Percentiles rank a stretch among this genome's conserved stretches.
Conservation (phyloP, 768 basidiomycete genomes). For the Macrolepiota albuminosa region DNA sequence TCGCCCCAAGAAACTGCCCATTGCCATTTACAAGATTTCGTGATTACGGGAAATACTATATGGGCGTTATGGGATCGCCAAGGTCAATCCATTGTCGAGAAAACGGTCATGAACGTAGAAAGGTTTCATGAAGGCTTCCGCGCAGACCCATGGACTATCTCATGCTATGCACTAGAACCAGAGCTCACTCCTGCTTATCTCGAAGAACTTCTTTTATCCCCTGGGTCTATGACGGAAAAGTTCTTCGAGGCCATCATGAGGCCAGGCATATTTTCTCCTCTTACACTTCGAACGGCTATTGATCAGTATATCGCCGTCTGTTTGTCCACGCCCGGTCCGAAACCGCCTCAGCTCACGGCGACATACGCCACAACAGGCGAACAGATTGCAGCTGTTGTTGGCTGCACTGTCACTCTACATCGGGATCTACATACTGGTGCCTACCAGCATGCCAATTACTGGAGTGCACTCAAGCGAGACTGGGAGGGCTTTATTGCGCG, state of each 20-base stretch:
- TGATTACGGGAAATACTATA: slow-evolving; percentile 49
- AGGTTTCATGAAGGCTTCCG: slow-evolving; percentile 27
- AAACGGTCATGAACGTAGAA: slow-evolving; percentile 40
- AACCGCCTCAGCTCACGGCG: slow-evolving; percentile 51
- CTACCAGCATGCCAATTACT: slow-evolving; percentile 71
- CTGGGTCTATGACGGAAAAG: slow-evolving; percentile 69
- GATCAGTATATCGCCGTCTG: slow-evolving; percentile 76
- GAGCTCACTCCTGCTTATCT: slow-evolving; percentile 84
- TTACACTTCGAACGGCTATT: slow-evolving; percentile 78
- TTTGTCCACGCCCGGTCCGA: slow-evolving; percentile 56
- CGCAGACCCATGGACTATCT: slow-evolving; percentile 45
- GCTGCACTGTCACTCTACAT: slow-evolving; percentile 73
- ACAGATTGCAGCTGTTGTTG: slow-evolving; percentile 81
- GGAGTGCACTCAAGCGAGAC: slow-evolving; percentile 82
- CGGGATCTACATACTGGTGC: slow-evolving; percentile 77
- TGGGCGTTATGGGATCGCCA: slow-evolving; percentile 80
- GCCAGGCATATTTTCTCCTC: slow-evolving; percentile 82
- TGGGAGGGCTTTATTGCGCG: slow-evolving; percentile 96
- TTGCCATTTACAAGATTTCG: slow-evolving; percentile 76
- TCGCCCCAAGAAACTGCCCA: slow-evolving; percentile 57
- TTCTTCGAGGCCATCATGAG: slow-evolving; percentile 82
- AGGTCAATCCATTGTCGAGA: slow-evolving; percentile 68
- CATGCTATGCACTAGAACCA: slow-evolving; percentile 61
- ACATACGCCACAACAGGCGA: slow-evolving; percentile 66
- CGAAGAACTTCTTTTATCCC: slow-evolving; percentile 71